Conservation (phyloP, 129 eudicot genomes). For the Apium graveolens region DNA sequence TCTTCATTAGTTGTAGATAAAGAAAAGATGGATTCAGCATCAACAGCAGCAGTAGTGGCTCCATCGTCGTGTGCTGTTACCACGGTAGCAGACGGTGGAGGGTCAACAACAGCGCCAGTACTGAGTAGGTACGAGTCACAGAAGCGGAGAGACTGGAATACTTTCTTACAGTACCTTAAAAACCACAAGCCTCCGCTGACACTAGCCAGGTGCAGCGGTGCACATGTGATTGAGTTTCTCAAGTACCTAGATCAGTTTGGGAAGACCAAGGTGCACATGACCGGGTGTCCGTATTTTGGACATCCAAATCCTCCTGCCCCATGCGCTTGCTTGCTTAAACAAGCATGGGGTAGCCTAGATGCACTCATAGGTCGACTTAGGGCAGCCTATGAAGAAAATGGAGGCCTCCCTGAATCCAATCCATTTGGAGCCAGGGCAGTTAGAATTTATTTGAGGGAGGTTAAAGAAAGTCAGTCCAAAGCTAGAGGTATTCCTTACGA, state of each 20-base stretch:
- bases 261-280: not conserved
- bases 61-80: not conserved
- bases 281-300: slow-evolving; percentile 48
- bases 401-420: slow-evolving; percentile 53
- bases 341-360: slow-evolving; percentile 74
- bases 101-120: slow-evolving; percentile 18
- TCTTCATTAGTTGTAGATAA: no score
- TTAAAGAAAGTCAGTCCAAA: slow-evolving; percentile 55
- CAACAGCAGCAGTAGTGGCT: not conserved
- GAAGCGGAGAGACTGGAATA: slow-evolving; percentile 70
- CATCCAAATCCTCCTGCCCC: slow-evolving; percentile 66
- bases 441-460: slow-evolving; percentile 64
- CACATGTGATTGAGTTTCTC: slow-evolving; percentile 44
- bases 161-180: slow-evolving; percentile 52
- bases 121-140: slow-evolving; percentile 73
- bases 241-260: slow-evolving; percentile 3
- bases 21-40: slow-evolving; percentile 21
- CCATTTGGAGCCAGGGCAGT: slow-evolving; percentile 68
- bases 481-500: slow-evolving; percentile 72
- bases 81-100: not conserved
- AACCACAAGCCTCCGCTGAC: slow-evolving; percentile 68
- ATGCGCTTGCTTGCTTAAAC: slow-evolving; percentile 50
- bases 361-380: slow-evolving; percentile 65
- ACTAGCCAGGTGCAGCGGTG: slow-evolving; percentile 55
- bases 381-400: slow-evolving; percentile 67